Evolutionary conservation across 1,139 yeast genomes (phyloP), one percentile per base, ranked within the genome.

Genomic region (Casaregolazyma suthepensis): DNA sequence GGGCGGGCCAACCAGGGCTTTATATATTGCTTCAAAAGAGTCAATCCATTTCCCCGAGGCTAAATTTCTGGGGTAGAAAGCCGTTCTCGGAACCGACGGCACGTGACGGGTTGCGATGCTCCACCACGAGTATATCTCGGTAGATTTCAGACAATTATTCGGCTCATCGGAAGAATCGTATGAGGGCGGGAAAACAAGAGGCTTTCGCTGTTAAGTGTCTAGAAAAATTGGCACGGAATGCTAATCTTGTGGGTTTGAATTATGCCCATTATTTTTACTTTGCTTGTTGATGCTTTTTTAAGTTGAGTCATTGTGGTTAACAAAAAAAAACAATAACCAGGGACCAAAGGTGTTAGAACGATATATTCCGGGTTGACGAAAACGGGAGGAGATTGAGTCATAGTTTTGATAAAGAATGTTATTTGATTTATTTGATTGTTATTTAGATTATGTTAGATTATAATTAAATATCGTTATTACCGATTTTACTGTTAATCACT

Each of bases 1-100:
- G 48, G 5, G 7, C 5, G 19, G 7, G 15, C 42, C 20, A 38
- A 23, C 87, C 10, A 7, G 26, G 31, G 31, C 2, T 74, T 81
- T 66, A 60, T 82, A 38, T 75, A 77, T 59, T 71, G 71, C 44
- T 47, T 69, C 71, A 57, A 75, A 76, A 38, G 61, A 78, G 13
- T 63, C 72, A 43, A 67, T 68, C 56, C 75, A 77, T 58, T 72
- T 80, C 45, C 78, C 82, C 45, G 50, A 47, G 50, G 50, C 26
- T 38, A 35, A 47, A 38, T 38, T 47, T 40, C 50, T 47, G 50
- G 50, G 50, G 50, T 47, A 47, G 37, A n/a, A n/a, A 29, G 22
- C 50, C 50, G 50, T 23, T 10, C 45, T 47, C 50, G 50, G 50
- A 43, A 38, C 45, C 29, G 42, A 7, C 17, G 15, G 26, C 50